Evolutionary conservation across 164 flowering plant genomes (phyloP).

Genomic region (Piper betle): DNA sequence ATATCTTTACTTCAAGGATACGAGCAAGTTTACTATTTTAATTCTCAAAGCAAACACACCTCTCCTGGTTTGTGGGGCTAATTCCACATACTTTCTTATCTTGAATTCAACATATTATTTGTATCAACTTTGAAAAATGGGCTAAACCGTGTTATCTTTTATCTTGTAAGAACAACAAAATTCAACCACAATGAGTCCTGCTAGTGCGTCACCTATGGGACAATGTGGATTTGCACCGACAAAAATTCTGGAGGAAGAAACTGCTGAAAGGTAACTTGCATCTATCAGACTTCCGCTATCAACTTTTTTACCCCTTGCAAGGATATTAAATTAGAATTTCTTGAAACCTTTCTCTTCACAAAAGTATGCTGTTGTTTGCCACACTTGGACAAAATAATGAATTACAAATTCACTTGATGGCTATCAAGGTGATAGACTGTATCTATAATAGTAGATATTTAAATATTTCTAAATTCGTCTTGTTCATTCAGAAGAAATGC

Average conservation of each 20-base stretch:
- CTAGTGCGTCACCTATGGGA: conserved; percentile 15
- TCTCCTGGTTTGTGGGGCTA: conserved; percentile 31
- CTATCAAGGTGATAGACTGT: no score
- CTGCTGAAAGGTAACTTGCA: conserved; percentile 15
- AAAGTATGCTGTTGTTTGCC: background rate
- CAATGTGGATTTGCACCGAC: conserved; percentile 5
- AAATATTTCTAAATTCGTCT: no score
- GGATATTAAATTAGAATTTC: background rate
- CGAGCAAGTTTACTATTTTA: conserved; percentile 71
- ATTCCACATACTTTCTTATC: background rate
- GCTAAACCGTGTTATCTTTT: conserved; percentile 6
- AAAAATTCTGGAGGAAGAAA: conserved; percentile 13
- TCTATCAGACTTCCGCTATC: background rate
- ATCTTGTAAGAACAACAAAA: no score
- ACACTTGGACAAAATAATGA: no score
- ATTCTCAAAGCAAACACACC: conserved; percentile 21
- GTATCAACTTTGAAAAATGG: background rate
- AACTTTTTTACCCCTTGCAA: background rate
- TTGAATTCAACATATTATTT: background rate
- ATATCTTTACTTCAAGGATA: conserved; percentile 60
- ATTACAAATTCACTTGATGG: no score
- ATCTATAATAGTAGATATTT: no score
- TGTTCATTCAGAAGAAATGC: no score
- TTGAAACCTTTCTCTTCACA: background rate
- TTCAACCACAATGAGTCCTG: background rate